Evolutionary conservation across 495 filamentous ascomycete genomes (phyloP), one percentile per base, ranked within the genome.

Genomic region (Penicillium pulvis): DNA sequence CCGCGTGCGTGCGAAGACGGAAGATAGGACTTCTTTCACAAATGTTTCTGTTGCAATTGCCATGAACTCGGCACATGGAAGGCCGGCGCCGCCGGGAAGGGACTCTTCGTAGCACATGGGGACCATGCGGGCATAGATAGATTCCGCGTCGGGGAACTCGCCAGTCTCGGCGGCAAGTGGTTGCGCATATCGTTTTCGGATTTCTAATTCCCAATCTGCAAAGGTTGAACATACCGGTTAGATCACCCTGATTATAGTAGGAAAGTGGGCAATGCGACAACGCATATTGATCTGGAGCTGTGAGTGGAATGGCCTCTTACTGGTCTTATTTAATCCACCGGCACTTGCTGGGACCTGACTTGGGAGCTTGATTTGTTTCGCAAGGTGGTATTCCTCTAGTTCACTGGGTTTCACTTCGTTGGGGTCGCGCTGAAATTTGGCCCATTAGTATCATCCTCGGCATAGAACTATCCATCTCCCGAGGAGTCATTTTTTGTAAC

Each of bases 101-200:
- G 93, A 94, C 59, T 90, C 83, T 73, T 97, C 94, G 73, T 96
- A 97, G 74, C 91, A 96, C 61, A 97, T 94, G 9, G 94, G 93
- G 17, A 91, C 79, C 89, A 98, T 95, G 56, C 93, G 90, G 19
- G 85, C 81, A 63, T 90, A 83, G 60, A 98, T 90, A 28, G 86
- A 87, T 51, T 85, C 81, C 10, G 83, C 74, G 62, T 95, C 91
- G 14, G 94, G 94, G 66, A 98, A 97, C 74, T 98, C 94, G 56
- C 90, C 89, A 1, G 92, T 93, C 73, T 98, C 94, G 36, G 87
- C 83, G 28, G 90, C 90, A 28, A 98, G 80, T 12, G 93, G 89
- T 64, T 92, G 90, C 41, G 88, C 85, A 74, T 90, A 98, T 58
- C 91, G 90, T 79, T 95, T 94, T 57, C 92, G 85, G 62, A 97